Percentiles rank a stretch among this genome's conserved stretches.
These are phyloP conservation scores for Phytophthora constricta DNA, from an alignment of 352 stramenopile species.

Conservation along the genomic window DNA sequence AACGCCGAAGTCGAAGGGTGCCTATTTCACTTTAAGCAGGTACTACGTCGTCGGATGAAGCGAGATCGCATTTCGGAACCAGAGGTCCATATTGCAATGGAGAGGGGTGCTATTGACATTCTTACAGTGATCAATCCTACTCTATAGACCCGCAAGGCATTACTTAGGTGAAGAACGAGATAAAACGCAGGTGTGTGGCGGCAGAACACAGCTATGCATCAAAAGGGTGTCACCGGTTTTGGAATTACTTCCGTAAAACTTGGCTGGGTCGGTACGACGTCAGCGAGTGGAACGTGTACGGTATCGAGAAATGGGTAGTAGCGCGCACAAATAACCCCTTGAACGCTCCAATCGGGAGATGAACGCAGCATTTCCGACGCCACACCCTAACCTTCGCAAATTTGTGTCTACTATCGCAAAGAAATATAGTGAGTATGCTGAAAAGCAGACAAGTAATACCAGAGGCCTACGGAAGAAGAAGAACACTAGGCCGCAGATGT, in stretches of 20 bases:
- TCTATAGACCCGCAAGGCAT: conserved; percentile 10
- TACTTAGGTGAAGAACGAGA: conserved; percentile 12
- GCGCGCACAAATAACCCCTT: conserved; percentile 31
- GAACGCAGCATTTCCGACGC: conserved; percentile 29
- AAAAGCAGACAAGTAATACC: conserved; percentile 4
- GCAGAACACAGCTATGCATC: background rate
- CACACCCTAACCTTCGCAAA: conserved; percentile 13
- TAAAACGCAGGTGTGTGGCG: conserved; percentile 1
- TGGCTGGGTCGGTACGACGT: conserved; percentile 13
- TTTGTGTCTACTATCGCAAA: conserved; percentile 20
- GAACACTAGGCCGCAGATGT: background rate
- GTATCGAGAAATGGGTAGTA: conserved; percentile 15
- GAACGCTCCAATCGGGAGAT: conserved; percentile 37
- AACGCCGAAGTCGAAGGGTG: conserved; percentile 15
- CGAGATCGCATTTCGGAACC: background rate
- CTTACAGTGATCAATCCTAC: conserved; percentile 4
- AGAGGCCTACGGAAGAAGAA: conserved; percentile 3
- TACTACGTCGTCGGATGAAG: conserved; percentile 1
- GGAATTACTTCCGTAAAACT: conserved; percentile 18
- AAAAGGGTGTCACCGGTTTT: conserved; percentile 13
- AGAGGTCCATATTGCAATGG: conserved; percentile 5
- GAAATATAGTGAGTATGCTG: background rate
- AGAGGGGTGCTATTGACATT: background rate
- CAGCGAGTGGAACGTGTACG: conserved; percentile 27
- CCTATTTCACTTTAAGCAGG: conserved; percentile 23